phyloP scores from a whole-genome alignment of 208 protist genomes.

The Vickermania spadyakhi region DNA sequence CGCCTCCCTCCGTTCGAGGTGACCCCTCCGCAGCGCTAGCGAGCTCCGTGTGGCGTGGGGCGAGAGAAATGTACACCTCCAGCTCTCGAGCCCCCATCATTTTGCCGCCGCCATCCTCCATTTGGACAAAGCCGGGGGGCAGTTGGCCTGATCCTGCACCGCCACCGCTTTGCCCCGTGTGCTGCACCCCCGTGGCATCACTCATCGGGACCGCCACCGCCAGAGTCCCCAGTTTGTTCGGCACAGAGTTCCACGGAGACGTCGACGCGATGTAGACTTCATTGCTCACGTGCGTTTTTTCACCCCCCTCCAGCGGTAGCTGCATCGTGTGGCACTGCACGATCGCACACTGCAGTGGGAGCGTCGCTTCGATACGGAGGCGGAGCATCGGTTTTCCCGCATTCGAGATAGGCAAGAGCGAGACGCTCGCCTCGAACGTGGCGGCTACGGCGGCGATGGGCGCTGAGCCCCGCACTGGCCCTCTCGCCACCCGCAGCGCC shows the following conservation, averaged over 20 bases:
- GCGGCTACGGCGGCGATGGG: slow-evolving; percentile 44
- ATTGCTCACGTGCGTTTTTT: slow-evolving; percentile 18
- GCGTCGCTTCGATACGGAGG: slow-evolving; percentile 43
- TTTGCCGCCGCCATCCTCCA: neutral
- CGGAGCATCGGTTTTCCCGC: slow-evolving; percentile 39
- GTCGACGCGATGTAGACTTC: slow-evolving; percentile 5
- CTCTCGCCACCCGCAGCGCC: slow-evolving; percentile 28
- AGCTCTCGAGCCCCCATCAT: neutral
- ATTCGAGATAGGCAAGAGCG: slow-evolving; percentile 23
- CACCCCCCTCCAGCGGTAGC: slow-evolving; percentile 35
- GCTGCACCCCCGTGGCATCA: slow-evolving; percentile 16
- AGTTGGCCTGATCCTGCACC: slow-evolving; percentile 22
- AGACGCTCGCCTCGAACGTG: slow-evolving; percentile 45
- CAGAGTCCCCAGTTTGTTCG: neutral
- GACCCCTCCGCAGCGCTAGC: slow-evolving; percentile 2
- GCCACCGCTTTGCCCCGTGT: slow-evolving; percentile 43
- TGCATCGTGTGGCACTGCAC: slow-evolving; percentile 25
- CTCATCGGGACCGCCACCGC: slow-evolving; percentile 13
- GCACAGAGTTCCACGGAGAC: neutral
- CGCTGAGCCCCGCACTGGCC: slow-evolving; percentile 7
- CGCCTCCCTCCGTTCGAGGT: neutral
- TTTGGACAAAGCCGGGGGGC: neutral
- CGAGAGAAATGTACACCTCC: slow-evolving; percentile 1
- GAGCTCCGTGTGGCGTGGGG: slow-evolving; percentile 5
- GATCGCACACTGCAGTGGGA: slow-evolving; percentile 36